Evolutionary conservation across 257 asterid species (phyloP), one percentile per base, ranked within the genome.

Genomic region (Solanum appendiculatum): DNA sequence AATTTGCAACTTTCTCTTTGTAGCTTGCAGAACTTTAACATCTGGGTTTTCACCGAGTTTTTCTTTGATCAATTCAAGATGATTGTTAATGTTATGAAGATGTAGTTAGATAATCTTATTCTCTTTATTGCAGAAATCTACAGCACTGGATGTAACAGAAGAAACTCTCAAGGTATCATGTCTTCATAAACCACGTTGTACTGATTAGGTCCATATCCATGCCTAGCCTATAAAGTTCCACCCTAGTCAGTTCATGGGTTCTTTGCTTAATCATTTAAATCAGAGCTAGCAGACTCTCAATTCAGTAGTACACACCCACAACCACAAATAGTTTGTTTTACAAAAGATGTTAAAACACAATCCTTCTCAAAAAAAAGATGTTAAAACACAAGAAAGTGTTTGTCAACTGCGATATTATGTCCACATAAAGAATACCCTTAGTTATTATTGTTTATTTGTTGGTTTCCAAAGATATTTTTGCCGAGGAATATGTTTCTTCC

Each of bases 101-200:
- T 86, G 86, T 80, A n/a, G 63, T 87, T 54, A 91, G 84, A 77
- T 84, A 81, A 86, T 89, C 86, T 87, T 78, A 83, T 85, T 86
- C 89, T 91, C 88, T 83, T 82, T 88, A 89, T 86, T 94, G 95
- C 99, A 97, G 99, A 97, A 97, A 94, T 85, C 98, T 46, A 81
- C 92, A 86, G 99, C 96, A 54, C 80, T 97, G 89, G 96, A 95
- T 74, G 96, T 96, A 90, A 86, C 98, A 29, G 99, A 94, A 92
- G 95, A 94, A 93, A 90, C 92, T 85, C 98, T 95, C 92, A 95
- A 95, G 99, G 99, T 95, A 94, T 87, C 85, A 78, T 88, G 85
- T 56, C 73, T 72, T 82, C 83, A 60, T 88, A 86, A 82, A 78
- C 44, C 56, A 84, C 88, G 82, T 58, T 85, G 81, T 29, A 15